Evolutionary conservation across 75 land plant genomes (phyloP).

Genomic region (Ceratopteris richardii): DNA sequence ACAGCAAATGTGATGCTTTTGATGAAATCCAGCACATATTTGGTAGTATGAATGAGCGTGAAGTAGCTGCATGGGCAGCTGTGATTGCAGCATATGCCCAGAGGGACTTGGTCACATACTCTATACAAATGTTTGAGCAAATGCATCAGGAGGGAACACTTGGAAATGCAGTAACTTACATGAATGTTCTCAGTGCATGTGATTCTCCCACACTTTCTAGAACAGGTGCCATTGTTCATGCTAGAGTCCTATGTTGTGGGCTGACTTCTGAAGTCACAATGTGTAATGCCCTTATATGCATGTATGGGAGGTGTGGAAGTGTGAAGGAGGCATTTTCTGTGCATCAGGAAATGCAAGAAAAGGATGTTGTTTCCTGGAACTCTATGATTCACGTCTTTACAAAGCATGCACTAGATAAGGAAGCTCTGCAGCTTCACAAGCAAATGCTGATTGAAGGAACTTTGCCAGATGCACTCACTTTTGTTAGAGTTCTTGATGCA

Average conservation of each 20-base stretch:
- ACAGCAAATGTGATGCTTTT: slow-evolving; percentile 14
- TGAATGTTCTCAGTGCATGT: slow-evolving; percentile 11
- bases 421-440: slow-evolving; percentile 4
- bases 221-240: background rate
- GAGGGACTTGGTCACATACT: background rate
- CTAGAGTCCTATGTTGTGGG: background rate
- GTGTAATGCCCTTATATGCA: slow-evolving; percentile 1
- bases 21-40: slow-evolving; percentile 14
- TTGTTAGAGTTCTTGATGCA: slow-evolving; percentile 19
- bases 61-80: slow-evolving; percentile 23
- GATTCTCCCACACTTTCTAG: too few species aligned
- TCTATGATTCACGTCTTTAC: slow-evolving; percentile 20
- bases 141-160: slow-evolving; percentile 12
- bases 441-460: slow-evolving; percentile 10
- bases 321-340: background rate
- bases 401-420: background rate
- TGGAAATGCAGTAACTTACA: slow-evolving; percentile 14
- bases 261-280: background rate
- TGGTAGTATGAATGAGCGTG: slow-evolving; percentile 12
- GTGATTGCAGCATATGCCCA: slow-evolving; percentile 18
- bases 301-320: slow-evolving; percentile 3
- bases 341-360: background rate
- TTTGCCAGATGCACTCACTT: slow-evolving; percentile 24
- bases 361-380: slow-evolving; percentile 22
- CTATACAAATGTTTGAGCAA: slow-evolving; percentile 9